Evolutionary conservation across 2,329 filamentous ascomycete species (phyloP), one percentile per base, ranked within the genome.

Genomic region (Rutstroemia sp.): DNA sequence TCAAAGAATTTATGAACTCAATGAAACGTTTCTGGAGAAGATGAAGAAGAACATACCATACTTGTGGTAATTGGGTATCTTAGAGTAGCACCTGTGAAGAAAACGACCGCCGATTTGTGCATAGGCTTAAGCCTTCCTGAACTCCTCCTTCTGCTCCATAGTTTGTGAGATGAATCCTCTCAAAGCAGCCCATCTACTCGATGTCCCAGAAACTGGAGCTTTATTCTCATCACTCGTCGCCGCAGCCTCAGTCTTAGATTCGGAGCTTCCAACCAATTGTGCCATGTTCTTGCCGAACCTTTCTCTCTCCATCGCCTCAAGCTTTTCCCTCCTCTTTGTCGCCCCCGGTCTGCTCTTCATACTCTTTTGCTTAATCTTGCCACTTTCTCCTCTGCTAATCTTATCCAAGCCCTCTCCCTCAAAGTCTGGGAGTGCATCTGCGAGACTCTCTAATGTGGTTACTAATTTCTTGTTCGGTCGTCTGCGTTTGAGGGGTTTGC

Each of bases 91-190:
- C 17, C 14, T 17, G 19, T 42, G 21, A 48, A 48, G 42, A 17
- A 48, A 46, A 25, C 9, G 36, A 53, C 27, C 39, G 39, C 14
- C 14, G 27, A 27, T 17, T 36, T 25, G 30, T 27, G 42, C 23
- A 27, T 19, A 7, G 25, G 30, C 40, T 56, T 59, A 59, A 42
- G 60, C 58, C 58, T 64, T 63, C 45, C 60, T 61, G 60, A 95
- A 95, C 3, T 87, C 88, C 14, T 87, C 83, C 64, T 92, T 92
- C 71, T 89, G 87, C 73, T 96, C 89, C 84, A 96, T 89, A 1
- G 89, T 96, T 44, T 58, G 58, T 16, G 56, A 85, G 80, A 1
- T 88, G 86, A 51, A 96, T 95, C 68, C 92, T 65, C 92, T 82
- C 71, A 97, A 70, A 16, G 90, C 89, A 30, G 87, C 87, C 87